Evolutionary conservation across 1,284 basidiomycete species (phyloP).

Genomic region (Termitomyces sp.): DNA sequence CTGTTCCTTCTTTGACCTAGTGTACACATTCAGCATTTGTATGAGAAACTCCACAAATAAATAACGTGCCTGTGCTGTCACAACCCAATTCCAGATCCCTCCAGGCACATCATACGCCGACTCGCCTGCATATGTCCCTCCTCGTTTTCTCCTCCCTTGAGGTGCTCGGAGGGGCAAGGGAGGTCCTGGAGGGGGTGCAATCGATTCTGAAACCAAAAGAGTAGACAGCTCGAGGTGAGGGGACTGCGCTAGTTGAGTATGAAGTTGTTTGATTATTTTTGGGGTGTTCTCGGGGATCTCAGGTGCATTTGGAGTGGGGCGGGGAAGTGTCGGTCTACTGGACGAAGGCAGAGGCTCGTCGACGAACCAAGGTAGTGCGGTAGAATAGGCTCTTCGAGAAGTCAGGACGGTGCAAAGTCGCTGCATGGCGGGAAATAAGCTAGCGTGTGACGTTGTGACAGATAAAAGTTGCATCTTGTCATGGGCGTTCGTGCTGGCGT

Average conservation of each 20-base stretch:
- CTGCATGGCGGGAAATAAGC: conserved; percentile 12
- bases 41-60: neutral
- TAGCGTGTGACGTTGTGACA: conserved; percentile 15
- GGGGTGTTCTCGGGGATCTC: conserved; percentile 50
- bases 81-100: conserved; percentile 68
- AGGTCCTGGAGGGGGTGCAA: conserved; percentile 45
- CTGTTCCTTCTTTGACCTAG: conserved; percentile 78
- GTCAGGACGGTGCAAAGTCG: conserved; percentile 1
- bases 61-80: conserved; percentile 58
- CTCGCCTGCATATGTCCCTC: conserved; percentile 61
- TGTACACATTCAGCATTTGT: neutral
- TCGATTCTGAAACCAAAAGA: conserved; percentile 47
- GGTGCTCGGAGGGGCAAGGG: conserved; percentile 46
- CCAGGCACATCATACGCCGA: conserved; percentile 47
- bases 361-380: conserved; percentile 37
- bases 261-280: conserved; percentile 41
- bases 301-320: conserved; percentile 20
- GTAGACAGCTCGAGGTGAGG: conserved; percentile 59
- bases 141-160: conserved; percentile 60
- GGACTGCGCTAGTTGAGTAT: conserved; percentile 47
- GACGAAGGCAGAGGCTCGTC: conserved; percentile 30
- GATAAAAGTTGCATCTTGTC: conserved; percentile 11
- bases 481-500: conserved; percentile 68
- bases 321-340: conserved; percentile 27
- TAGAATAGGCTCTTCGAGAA: conserved; percentile 11